These are phyloP conservation scores for Amphibolis antarctica DNA, from an alignment of 106 monocot species.

Conservation along the genomic window DNA sequence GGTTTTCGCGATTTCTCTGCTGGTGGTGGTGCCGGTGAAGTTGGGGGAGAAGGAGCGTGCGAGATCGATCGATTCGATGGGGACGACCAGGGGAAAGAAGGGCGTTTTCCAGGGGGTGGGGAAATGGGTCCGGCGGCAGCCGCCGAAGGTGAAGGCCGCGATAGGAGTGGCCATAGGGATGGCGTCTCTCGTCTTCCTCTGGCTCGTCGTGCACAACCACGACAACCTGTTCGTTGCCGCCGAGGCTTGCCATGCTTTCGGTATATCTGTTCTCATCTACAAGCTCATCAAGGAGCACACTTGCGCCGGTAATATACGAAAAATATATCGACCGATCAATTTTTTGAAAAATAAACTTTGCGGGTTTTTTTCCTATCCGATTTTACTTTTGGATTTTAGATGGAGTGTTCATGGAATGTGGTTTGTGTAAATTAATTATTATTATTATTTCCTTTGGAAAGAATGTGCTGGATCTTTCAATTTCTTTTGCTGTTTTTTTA, in stretches of 20 bases:
- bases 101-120: background rate
- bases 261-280: constrained; percentile 11
- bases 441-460: too few relatives aligned
- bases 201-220: constrained; percentile 14
- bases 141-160: constrained; percentile 11
- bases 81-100: constrained; percentile 11
- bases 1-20: too few relatives aligned
- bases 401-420: too few relatives aligned
- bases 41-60: background rate
- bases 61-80: constrained; percentile 4
- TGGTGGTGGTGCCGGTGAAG: too few relatives aligned
- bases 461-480: too few relatives aligned
- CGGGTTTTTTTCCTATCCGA: too few relatives aligned
- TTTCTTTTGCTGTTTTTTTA: too few relatives aligned
- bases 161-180: constrained; percentile 2
- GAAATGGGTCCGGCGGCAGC: constrained; percentile 15
- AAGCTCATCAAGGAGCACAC: constrained; percentile 18
- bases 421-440: too few relatives aligned
- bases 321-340: too few relatives aligned
- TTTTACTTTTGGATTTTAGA: too few relatives aligned
- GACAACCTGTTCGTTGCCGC: constrained; percentile 19
- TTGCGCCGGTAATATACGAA: constrained; percentile 10
- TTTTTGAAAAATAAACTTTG: too few relatives aligned
- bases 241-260: constrained; percentile 14
- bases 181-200: constrained; percentile 8